phyloP scores from a whole-genome alignment of 2,329 filamentous ascomycete species.

The Tolypocladium endophyticum region DNA sequence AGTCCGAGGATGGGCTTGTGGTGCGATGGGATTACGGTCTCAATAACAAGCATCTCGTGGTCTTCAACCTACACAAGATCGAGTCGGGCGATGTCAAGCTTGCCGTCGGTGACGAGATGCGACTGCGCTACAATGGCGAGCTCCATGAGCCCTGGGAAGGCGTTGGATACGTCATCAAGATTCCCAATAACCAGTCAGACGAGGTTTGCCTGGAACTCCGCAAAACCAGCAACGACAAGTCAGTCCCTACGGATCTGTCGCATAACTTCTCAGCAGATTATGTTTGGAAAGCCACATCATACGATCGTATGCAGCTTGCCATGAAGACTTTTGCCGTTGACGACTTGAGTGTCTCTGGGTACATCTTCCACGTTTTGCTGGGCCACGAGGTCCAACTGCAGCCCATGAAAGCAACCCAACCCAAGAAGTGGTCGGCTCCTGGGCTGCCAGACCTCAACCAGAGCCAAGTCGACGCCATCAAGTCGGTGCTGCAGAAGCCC shows the following conservation, averaged over 20 bases:
- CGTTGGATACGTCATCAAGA: conserved; percentile 98
- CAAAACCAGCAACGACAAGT: conserved; percentile 91
- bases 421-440: conserved; percentile 93
- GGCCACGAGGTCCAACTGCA: conserved; percentile 91
- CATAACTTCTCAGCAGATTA: conserved; percentile 98
- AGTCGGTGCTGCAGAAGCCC: conserved; percentile 86
- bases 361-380: conserved; percentile 94
- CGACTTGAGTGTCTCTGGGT: conserved; percentile 96
- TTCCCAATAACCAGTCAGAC: conserved; percentile 97
- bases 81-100: conserved; percentile 97
- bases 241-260: conserved; percentile 88
- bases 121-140: conserved; percentile 91
- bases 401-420: conserved; percentile 90
- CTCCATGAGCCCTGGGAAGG: conserved; percentile 89
- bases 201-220: conserved; percentile 93
- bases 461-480: conserved; percentile 94
- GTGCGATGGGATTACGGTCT: conserved; percentile 92
- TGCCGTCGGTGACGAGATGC: conserved; percentile 97
- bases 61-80: conserved; percentile 91
- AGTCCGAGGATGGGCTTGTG: conserved; percentile 89
- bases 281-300: conserved; percentile 98
- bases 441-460: conserved; percentile 89
- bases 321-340: conserved; percentile 99
- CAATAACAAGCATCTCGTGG: conserved; percentile 95
- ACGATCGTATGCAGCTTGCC: conserved; percentile 96